Evolutionary conservation across 2,329 filamentous ascomycete species (phyloP).

Genomic region (Diaporthe destruens): DNA sequence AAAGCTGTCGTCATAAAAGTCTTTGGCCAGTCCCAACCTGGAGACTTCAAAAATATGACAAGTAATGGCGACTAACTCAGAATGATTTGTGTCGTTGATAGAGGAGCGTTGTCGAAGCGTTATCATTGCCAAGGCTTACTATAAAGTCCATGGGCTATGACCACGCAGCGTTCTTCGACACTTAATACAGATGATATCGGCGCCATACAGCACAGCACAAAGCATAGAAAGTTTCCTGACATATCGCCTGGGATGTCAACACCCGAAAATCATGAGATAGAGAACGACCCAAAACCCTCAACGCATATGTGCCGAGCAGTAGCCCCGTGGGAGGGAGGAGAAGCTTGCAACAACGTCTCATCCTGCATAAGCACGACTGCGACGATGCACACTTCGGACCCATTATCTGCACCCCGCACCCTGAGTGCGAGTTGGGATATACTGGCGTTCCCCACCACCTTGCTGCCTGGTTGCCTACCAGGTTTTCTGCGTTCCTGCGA

Average conservation of each 20-base stretch:
- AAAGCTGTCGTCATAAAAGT: not conserved
- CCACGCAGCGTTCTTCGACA: not conserved
- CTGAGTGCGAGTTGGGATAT: constrained; percentile 3
- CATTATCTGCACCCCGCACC: constrained; percentile 29
- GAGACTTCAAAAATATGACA: not conserved
- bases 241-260: not conserved
- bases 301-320: not conserved
- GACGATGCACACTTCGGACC: constrained; percentile 15
- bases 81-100: not conserved
- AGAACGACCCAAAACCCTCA: not conserved
- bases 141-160: not conserved
- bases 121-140: not conserved
- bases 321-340: not conserved
- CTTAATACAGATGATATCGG: not conserved
- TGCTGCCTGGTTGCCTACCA: too few species aligned
- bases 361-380: constrained; percentile 1
- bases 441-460: not conserved
- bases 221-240: not conserved
- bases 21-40: not conserved
- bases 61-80: not conserved
- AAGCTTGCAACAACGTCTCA: not conserved
- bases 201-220: too few species aligned
- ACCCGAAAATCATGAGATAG: too few species aligned
- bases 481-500: not conserved
- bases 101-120: not conserved